Base-by-base conservation (phyloP, 2,329 filamentous ascomycete genomes). In the Aspergillus texensis region DNA sequence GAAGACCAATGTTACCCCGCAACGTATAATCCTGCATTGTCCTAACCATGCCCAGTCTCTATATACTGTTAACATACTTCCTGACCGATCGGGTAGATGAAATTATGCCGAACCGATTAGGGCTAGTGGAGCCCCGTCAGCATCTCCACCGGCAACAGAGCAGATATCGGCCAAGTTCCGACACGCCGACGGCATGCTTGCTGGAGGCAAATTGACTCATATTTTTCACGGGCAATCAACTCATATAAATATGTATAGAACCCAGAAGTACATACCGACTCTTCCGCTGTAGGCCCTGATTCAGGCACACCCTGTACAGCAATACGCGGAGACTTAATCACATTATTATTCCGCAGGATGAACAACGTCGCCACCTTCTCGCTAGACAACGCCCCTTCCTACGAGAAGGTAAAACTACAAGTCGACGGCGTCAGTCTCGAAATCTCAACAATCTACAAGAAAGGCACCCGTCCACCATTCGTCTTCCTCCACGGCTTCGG, bases 401-500 rank as follows among this genome's bases (percentile, higher is more conserved):
- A 54, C 30, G 52, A 54, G 32, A 54, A 54, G 52, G 52, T 36
- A 8, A 6, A 34, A 2, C 65, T 71, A 9, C 54, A 64, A 57
- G 68, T 71, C 8, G n/a, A 70, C 14, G 68, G 62, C 10, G 65
- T 71, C 3, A 64, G 62, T 36, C 63, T 71, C 45, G 57, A 62
- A 61, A 70, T 57, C 34, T 63, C 68, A 32, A 69, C 66, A 36
- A 65, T 72, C 57, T 65, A 72, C 41, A 67, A 58, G 28, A 69
- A 65, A 28, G 58, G 57, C 34, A 62, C 36, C 12, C 61, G 30
- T 8, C n/a, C 67, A 9, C 70, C 66, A 45, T 67, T 72, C 32
- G 39, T 72, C 2, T 72, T 71, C 56, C 62, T 72, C 0, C 71
- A 71, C n/a, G 70, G 71, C 24, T 73, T 73, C 48, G 69, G 68